These are phyloP conservation scores for Sporisorium exsertum DNA, from an alignment of 1,284 basidiomycete species.

Conservation along the genomic window DNA sequence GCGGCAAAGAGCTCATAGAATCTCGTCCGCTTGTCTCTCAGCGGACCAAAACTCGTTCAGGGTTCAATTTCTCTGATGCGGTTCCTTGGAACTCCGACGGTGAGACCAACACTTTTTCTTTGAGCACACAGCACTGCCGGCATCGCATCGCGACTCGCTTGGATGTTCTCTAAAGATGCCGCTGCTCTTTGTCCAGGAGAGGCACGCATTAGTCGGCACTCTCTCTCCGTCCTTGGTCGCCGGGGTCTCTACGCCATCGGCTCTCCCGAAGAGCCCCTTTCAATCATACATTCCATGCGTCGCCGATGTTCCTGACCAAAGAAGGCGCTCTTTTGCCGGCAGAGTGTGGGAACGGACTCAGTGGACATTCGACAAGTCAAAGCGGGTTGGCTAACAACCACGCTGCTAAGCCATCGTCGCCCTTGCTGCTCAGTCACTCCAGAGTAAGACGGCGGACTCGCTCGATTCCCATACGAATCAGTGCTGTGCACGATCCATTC, in stretches of 20 bases:
- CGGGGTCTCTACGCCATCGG: background rate
- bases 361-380: background rate
- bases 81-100: slow-evolving; percentile 27
- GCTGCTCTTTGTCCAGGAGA: background rate
- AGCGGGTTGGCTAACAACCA: background rate
- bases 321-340: background rate
- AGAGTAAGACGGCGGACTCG: background rate
- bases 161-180: slow-evolving; percentile 12
- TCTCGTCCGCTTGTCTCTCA: background rate
- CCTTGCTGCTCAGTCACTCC: background rate
- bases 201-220: background rate
- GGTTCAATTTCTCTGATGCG: slow-evolving; percentile 11
- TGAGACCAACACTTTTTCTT: slow-evolving; percentile 17
- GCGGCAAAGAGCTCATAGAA: background rate
- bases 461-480: background rate
- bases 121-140: slow-evolving; percentile 4
- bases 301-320: slow-evolving; percentile 1
- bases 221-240: background rate
- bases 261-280: background rate
- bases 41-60: slow-evolving; percentile 2
- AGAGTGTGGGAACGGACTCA: background rate
- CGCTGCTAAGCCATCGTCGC: background rate
- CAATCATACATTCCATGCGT: background rate
- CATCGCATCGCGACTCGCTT: background rate
- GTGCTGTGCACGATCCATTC: slow-evolving; percentile 20